A percentile compares a stretch with the other conserved stretches of the same genome.
These are phyloP conservation scores for Chaetomium sp. DNA, from an alignment of 2,329 filamentous ascomycete species.

Conservation along the genomic window DNA sequence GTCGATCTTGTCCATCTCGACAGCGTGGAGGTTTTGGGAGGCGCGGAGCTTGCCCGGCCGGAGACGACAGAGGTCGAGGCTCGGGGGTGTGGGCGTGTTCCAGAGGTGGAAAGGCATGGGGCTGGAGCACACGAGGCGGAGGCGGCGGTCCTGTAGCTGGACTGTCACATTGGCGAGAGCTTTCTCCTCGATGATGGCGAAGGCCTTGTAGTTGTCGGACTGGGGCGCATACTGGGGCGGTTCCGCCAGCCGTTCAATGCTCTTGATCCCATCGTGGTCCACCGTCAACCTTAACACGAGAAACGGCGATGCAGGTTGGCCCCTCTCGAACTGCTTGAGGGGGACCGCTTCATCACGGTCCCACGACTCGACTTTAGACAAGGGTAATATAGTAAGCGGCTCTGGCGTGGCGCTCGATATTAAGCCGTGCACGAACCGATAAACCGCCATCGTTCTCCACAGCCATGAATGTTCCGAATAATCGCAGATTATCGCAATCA, in stretches of 20 bases:
- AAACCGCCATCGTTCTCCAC: neutral
- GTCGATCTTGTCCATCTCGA: neutral
- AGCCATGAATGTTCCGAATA: neutral
- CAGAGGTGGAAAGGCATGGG: neutral
- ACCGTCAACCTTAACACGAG: neutral
- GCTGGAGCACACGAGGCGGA: neutral
- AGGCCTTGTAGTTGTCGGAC: neutral
- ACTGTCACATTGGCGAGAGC: neutral
- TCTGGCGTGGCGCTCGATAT: neutral
- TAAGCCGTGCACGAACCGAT: neutral
- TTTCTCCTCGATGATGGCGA: neutral
- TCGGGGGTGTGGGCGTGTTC: slow-evolving; percentile 11
- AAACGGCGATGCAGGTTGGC: neutral
- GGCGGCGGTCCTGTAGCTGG: neutral
- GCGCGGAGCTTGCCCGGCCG: neutral
- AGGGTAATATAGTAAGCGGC: neutral
- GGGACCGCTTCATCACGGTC: neutral
- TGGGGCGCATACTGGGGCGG: slow-evolving; percentile 1
- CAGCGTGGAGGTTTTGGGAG: neutral
- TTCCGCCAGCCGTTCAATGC: neutral
- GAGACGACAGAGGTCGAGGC: neutral
- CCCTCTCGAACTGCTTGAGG: neutral
- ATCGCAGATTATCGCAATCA: neutral
- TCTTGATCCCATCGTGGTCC: neutral
- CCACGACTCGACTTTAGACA: neutral